These are phyloP conservation scores for Umbellularia californica DNA, from an alignment of 164 flowering plant species.

Conservation along the genomic window DNA sequence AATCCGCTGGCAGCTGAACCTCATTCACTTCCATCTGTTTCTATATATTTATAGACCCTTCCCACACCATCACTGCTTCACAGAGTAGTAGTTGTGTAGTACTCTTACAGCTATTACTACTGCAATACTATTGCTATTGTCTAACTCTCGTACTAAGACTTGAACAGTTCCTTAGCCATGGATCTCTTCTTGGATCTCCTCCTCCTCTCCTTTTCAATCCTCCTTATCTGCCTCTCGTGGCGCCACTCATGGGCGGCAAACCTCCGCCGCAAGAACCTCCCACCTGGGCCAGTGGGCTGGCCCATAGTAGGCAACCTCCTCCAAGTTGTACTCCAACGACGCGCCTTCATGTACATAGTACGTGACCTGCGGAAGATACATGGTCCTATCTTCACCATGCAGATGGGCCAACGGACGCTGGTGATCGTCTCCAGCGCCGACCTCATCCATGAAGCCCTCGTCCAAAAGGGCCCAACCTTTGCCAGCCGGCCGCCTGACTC, in stretches of 20 bases:
- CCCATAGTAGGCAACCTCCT: conserved; percentile 78
- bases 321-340: conserved; percentile 63
- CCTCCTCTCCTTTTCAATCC: conserved; percentile 17
- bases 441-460: conserved; percentile 81
- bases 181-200: conserved; percentile 35
- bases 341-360: conserved; percentile 61
- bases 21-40: conserved; percentile 14
- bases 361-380: conserved; percentile 60
- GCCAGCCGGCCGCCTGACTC: conserved; percentile 83
- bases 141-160: not conserved
- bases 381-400: conserved; percentile 90
- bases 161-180: conserved; percentile 25
- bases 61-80: not conserved
- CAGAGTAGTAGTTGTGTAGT: not conserved
- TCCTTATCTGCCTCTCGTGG: conserved; percentile 54
- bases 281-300: conserved; percentile 92
- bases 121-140: not conserved
- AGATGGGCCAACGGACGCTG: conserved; percentile 82
- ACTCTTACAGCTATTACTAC: not conserved
- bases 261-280: conserved; percentile 45
- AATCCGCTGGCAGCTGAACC: conserved; percentile 19
- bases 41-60: not conserved
- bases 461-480: conserved; percentile 61
- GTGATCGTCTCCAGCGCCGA: conserved; percentile 61
- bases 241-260: conserved; percentile 38